A percentile compares a stretch with the other conserved stretches of the same genome.
phyloP scores from a whole-genome alignment of 805 yeast species.

The Starmerella apis region DNA sequence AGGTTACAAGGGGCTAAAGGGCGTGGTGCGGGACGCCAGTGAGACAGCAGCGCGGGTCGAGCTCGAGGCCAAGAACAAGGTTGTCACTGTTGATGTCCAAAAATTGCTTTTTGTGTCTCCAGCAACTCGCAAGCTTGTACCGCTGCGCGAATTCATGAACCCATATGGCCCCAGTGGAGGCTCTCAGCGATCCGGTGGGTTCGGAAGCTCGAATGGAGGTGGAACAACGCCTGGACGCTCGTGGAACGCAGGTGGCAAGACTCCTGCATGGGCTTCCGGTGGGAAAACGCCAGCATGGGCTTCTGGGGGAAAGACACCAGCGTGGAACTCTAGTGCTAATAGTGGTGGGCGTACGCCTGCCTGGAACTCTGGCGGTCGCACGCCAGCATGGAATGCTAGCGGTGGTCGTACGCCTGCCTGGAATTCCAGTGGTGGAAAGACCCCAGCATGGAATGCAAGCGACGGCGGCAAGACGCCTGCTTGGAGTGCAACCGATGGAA shows the following conservation, averaged over 20 bases:
- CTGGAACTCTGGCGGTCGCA: constrained; percentile 32
- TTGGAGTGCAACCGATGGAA: constrained; percentile 34
- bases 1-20: constrained; percentile 83
- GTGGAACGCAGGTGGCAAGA: constrained; percentile 30
- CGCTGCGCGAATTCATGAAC: constrained; percentile 68
- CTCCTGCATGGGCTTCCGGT: constrained; percentile 41
- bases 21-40: constrained; percentile 86
- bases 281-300: constrained; percentile 49
- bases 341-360: constrained; percentile 39
- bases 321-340: constrained; percentile 20
- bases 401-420: constrained; percentile 47
- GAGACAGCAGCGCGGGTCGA: constrained; percentile 88
- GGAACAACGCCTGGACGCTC: constrained; percentile 19
- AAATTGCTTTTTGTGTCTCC: constrained; percentile 65
- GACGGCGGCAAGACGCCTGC: constrained; percentile 39
- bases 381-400: constrained; percentile 28
- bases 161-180: constrained; percentile 21
- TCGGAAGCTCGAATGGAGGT: constrained; percentile 18
- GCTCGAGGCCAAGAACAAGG: constrained; percentile 83
- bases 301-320: constrained; percentile 34
- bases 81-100: constrained; percentile 69
- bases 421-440: constrained; percentile 32
- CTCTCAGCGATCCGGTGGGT: neutral
- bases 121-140: constrained; percentile 47
- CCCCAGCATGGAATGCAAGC: constrained; percentile 31